Evolutionary conservation across 768 basidiomycete genomes (phyloP).

Genomic region (Boletus reticuloceps): DNA sequence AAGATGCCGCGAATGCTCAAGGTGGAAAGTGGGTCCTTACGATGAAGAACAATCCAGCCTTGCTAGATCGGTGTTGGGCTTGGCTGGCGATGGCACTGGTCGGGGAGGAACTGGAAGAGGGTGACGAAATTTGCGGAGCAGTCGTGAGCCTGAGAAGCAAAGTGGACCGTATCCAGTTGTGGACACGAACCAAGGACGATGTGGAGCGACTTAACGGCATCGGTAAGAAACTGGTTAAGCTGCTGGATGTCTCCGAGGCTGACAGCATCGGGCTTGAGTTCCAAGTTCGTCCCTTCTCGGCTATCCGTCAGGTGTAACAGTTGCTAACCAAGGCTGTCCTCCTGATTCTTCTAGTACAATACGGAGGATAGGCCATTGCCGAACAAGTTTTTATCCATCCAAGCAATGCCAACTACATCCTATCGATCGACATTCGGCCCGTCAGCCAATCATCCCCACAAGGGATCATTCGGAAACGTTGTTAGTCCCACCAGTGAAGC

Average conservation of each 20-base stretch:
- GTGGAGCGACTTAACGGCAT: conserved; percentile 82
- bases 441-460: conserved; percentile 20
- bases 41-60: conserved; percentile 77
- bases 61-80: conserved; percentile 86
- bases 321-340: background rate
- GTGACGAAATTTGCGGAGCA: conserved; percentile 77
- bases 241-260: conserved; percentile 80
- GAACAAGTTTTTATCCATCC: conserved; percentile 81
- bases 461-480: conserved; percentile 17
- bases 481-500: conserved; percentile 23
- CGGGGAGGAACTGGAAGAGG: conserved; percentile 58
- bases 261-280: conserved; percentile 88
- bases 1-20: conserved; percentile 86
- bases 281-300: conserved; percentile 54
- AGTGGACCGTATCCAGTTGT: conserved; percentile 88
- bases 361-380: conserved; percentile 81
- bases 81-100: conserved; percentile 92
- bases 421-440: conserved; percentile 66
- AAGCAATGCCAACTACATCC: conserved; percentile 61
- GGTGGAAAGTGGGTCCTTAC: conserved; percentile 96
- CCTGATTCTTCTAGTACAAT: conserved; percentile 55
- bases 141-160: conserved; percentile 86
- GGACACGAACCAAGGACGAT: conserved; percentile 85
- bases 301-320: background rate
- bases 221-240: conserved; percentile 77